These are phyloP conservation scores for Aspergillus egyptiacus DNA, from an alignment of 495 filamentous ascomycete genomes.

Conservation along the genomic window DNA sequence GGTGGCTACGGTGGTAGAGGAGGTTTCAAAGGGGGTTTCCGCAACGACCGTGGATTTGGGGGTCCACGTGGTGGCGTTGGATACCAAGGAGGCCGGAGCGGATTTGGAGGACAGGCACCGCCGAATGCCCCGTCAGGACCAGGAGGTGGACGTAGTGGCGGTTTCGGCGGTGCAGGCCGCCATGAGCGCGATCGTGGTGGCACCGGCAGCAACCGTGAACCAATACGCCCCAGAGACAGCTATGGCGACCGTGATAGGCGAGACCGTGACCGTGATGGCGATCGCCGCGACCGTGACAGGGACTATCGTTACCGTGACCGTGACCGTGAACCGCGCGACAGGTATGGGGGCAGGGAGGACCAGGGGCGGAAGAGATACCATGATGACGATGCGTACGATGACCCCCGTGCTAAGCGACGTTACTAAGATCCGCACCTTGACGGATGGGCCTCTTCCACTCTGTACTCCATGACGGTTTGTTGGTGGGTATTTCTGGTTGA, in stretches of 20 bases:
- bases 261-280: slow-evolving; percentile 51
- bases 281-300: slow-evolving; percentile 40
- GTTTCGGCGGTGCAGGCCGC: slow-evolving; percentile 32
- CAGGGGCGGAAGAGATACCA: slow-evolving; percentile 52
- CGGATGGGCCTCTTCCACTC: slow-evolving; percentile 15
- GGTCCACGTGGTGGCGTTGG: slow-evolving; percentile 54
- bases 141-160: slow-evolving; percentile 56
- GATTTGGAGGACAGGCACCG: slow-evolving; percentile 58
- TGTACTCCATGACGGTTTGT: slow-evolving; percentile 33
- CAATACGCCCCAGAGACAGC: slow-evolving; percentile 44
- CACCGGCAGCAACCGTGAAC: slow-evolving; percentile 51
- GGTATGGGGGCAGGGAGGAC: slow-evolving; percentile 58
- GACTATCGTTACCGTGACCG: slow-evolving; percentile 51
- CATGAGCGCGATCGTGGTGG: slow-evolving; percentile 45
- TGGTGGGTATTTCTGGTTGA: slow-evolving; percentile 46
- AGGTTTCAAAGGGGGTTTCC: slow-evolving; percentile 55
- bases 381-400: slow-evolving; percentile 61
- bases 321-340: slow-evolving; percentile 43
- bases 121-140: slow-evolving; percentile 77
- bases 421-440: slow-evolving; percentile 49
- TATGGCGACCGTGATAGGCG: slow-evolving; percentile 50
- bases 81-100: slow-evolving; percentile 54
- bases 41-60: slow-evolving; percentile 54
- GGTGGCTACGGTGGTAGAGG: slow-evolving; percentile 49
- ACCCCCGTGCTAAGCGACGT: slow-evolving; percentile 71